These are phyloP conservation scores for Lactarius quietus DNA, from an alignment of 768 basidiomycete species.

Conservation along the genomic window DNA sequence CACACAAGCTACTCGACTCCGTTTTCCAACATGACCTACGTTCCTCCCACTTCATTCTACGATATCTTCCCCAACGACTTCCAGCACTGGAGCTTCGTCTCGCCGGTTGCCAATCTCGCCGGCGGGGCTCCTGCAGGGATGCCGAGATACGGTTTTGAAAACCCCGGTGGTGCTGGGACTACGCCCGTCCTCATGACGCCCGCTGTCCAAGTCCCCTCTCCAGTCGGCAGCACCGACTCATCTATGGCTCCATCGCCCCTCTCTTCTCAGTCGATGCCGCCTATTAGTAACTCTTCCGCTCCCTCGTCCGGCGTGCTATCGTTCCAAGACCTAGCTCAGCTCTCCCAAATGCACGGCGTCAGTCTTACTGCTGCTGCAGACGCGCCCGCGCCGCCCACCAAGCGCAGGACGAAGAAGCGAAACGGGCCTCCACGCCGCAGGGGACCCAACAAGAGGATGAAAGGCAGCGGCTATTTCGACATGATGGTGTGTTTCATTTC, in stretches of 20 bases:
- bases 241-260: neutral
- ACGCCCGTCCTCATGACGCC: neutral
- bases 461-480: neutral
- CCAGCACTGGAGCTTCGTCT: neutral
- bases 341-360: neutral
- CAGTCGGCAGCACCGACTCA: neutral
- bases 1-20: neutral
- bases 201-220: neutral
- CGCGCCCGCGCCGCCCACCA: neutral
- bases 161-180: neutral
- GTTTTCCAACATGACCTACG: neutral
- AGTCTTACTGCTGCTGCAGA: neutral
- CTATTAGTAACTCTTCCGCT: neutral
- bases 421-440: neutral
- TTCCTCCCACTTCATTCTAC: neutral
- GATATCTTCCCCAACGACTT: neutral
- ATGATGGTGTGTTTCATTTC: conserved; percentile 7
- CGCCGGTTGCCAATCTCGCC: neutral
- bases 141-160: neutral
- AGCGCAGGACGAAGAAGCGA: neutral
- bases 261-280: neutral
- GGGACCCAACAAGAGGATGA: neutral
- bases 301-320: neutral
- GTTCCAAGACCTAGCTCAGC: neutral
- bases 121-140: neutral